phyloP scores from a whole-genome alignment of 140 eudicot species.

The Erigeron philadelphicus region DNA sequence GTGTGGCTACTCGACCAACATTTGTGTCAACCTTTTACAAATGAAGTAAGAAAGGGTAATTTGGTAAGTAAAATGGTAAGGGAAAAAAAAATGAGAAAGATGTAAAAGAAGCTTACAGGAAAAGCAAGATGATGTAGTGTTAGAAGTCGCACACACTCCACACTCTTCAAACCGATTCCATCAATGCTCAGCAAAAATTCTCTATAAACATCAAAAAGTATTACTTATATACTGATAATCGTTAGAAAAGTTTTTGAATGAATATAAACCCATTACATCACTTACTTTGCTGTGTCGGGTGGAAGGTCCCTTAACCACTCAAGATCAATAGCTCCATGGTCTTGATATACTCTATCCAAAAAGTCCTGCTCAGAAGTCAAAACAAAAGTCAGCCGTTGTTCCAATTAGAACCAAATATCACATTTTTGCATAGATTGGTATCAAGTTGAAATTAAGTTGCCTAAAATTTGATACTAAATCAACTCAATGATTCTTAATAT shows the following conservation, averaged over 20 bases:
- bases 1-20: conserved; percentile 66
- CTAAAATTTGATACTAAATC: not conserved
- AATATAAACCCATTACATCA: conserved; percentile 11
- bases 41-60: conserved; percentile 8
- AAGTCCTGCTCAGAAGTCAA: conserved; percentile 37
- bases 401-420: not conserved
- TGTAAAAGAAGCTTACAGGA: conserved; percentile 50
- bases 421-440: too few relatives aligned
- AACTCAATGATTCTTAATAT: not conserved
- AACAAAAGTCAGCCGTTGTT: conserved; percentile 2
- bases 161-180: conserved; percentile 84
- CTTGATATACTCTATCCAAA: conserved; percentile 49
- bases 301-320: conserved; percentile 81
- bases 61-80: not conserved
- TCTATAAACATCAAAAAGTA: conserved; percentile 38
- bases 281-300: conserved; percentile 68
- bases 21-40: conserved; percentile 59
- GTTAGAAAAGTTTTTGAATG: not conserved
- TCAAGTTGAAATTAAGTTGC: too few relatives aligned
- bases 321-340: conserved; percentile 66
- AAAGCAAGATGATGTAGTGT: conserved; percentile 65
- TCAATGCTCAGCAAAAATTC: conserved; percentile 59
- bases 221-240: not conserved
- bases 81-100: not conserved
- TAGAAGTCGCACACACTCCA: conserved; percentile 74